A percentile compares a stretch with the other conserved stretches of the same genome.
phyloP scores from a whole-genome alignment of 495 filamentous ascomycete genomes.

The Aspergillus ellipticus region DNA sequence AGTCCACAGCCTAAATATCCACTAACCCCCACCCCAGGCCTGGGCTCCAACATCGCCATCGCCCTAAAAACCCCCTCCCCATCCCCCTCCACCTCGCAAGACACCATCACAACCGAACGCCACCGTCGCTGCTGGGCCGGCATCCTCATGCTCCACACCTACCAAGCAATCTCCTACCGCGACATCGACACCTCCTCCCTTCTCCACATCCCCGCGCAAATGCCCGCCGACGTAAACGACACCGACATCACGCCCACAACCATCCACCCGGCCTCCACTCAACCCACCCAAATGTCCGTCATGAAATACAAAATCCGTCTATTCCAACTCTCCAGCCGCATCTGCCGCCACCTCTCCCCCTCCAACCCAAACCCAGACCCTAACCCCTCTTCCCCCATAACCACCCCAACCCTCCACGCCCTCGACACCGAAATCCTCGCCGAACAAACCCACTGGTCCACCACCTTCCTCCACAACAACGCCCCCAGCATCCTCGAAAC shows the following conservation, averaged over 20 bases:
- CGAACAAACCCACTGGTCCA: slow-evolving; percentile 19
- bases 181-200: slow-evolving; percentile 21
- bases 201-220: slow-evolving; percentile 4
- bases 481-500: slow-evolving; percentile 16
- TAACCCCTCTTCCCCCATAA: slow-evolving; percentile 2
- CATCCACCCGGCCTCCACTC: slow-evolving; percentile 8
- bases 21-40: too few relatives aligned
- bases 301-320: slow-evolving; percentile 18
- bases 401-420: not conserved
- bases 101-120: slow-evolving; percentile 13
- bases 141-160: slow-evolving; percentile 16
- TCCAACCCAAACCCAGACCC: too few relatives aligned
- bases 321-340: slow-evolving; percentile 15
- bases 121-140: slow-evolving; percentile 25
- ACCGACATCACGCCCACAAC: slow-evolving; percentile 11
- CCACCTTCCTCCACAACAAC: slow-evolving; percentile 12
- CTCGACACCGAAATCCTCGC: slow-evolving; percentile 12
- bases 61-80: too few relatives aligned
- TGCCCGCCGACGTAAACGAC: slow-evolving; percentile 20
- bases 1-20: too few relatives aligned
- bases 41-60: slow-evolving; percentile 21
- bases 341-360: slow-evolving; percentile 19
- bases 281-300: slow-evolving; percentile 22
- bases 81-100: too few relatives aligned
- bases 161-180: slow-evolving; percentile 19